Evolutionary conservation across 441 rosid genomes (phyloP).

Genomic region (California macrophylla): DNA sequence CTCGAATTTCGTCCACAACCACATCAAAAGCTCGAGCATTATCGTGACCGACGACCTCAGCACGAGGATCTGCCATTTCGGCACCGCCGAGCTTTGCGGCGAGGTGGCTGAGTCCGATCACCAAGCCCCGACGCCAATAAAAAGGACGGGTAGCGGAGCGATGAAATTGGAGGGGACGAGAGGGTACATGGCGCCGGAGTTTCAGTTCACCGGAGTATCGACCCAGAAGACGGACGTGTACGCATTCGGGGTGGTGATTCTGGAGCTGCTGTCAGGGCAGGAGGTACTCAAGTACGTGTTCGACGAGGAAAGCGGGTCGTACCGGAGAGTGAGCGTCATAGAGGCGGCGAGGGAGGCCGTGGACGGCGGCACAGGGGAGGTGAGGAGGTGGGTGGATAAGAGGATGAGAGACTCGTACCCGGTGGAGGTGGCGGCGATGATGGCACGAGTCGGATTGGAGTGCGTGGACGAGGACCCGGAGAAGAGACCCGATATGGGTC

Average conservation of each 20-base stretch:
- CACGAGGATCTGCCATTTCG: constrained; percentile 68
- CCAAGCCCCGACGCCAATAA: constrained; percentile 5
- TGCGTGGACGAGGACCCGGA: constrained; percentile 54
- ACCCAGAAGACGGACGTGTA: constrained; percentile 65
- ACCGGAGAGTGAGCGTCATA: constrained; percentile 15
- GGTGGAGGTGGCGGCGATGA: constrained; percentile 47
- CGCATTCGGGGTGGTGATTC: constrained; percentile 60
- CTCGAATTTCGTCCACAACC: constrained; percentile 57
- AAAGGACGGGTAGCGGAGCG: constrained; percentile 31
- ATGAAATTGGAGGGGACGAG: constrained; percentile 54
- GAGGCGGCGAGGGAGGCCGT: constrained; percentile 14
- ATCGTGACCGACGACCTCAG: constrained; percentile 48
- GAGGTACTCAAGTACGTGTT: constrained; percentile 55
- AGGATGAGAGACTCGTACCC: constrained; percentile 71
- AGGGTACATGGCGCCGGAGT: constrained; percentile 82
- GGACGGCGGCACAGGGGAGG: constrained; percentile 19
- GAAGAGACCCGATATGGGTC: constrained; percentile 68
- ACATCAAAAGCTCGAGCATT: constrained; percentile 52
- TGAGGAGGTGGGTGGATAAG: constrained; percentile 64
- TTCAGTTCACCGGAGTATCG: constrained; percentile 36
- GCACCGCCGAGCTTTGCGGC: constrained; percentile 65
- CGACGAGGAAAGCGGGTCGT: constrained; percentile 26
- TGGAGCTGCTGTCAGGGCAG: constrained; percentile 63
- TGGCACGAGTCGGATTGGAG: constrained; percentile 48
- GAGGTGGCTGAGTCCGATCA: constrained; percentile 32